Conservation (phyloP, 2,329 filamentous ascomycete genomes). For the Xylariaceae sp. region DNA sequence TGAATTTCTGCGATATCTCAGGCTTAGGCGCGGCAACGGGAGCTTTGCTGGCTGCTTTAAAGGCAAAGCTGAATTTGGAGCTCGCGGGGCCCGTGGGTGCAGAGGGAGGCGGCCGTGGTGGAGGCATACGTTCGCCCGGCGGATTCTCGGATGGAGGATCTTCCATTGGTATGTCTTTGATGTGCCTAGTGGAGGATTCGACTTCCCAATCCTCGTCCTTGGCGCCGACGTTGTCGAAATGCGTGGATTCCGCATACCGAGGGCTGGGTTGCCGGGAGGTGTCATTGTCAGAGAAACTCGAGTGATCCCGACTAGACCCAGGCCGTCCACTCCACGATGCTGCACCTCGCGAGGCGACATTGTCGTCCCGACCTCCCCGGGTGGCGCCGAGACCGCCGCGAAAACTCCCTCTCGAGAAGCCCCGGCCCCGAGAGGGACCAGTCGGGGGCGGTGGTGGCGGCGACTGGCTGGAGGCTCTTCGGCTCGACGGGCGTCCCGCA, state of each 20-base stretch:
- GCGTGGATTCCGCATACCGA: conserved; percentile 15
- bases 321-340: too few relatives aligned
- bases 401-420: conserved; percentile 45
- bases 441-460: conserved; percentile 50
- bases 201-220: conserved; percentile 39
- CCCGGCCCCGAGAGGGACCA: conserved; percentile 42
- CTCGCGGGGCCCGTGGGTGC: conserved; percentile 45
- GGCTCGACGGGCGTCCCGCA: conserved; percentile 31
- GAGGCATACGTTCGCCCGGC: conserved; percentile 44
- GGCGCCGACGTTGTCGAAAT: conserved; percentile 16
- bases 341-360: conserved; percentile 56
- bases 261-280: conserved; percentile 25
- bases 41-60: conserved; percentile 65
- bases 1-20: conserved; percentile 62
- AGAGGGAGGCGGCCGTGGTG: conserved; percentile 40
- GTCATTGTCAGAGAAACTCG: conserved; percentile 24
- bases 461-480: conserved; percentile 43
- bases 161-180: conserved; percentile 58
- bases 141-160: conserved; percentile 47
- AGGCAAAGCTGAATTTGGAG: conserved; percentile 86
- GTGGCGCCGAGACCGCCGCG: conserved; percentile 47
- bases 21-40: conserved; percentile 51
- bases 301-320: too few relatives aligned
- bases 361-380: conserved; percentile 48
- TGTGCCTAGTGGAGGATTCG: conserved; percentile 54